phyloP scores from a whole-genome alignment of 345 rosid genomes.

The Triadica sebifera region DNA sequence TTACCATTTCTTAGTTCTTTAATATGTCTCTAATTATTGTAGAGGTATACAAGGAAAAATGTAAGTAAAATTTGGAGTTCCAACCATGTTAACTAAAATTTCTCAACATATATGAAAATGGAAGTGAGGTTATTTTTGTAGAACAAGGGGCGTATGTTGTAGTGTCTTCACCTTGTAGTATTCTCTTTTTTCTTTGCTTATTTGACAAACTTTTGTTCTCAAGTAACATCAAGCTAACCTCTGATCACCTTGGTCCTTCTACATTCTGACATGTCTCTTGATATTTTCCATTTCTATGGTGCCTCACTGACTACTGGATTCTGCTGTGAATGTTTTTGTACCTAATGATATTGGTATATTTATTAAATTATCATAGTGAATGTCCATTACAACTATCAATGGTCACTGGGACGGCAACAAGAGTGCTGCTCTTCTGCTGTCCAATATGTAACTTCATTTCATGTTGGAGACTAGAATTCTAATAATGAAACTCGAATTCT shows the following conservation, averaged over 20 bases:
- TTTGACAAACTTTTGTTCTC: background rate
- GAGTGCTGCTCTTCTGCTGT: background rate
- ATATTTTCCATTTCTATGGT: background rate
- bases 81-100: too few species aligned
- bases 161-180: too few species aligned
- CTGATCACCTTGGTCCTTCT: background rate
- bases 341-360: background rate
- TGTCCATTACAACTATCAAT: background rate
- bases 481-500: background rate
- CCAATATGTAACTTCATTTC: background rate
- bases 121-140: too few species aligned
- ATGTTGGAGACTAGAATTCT: background rate
- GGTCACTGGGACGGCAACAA: background rate
- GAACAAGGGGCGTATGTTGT: too few species aligned
- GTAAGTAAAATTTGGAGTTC: too few species aligned
- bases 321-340: background rate
- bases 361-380: background rate
- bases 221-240: background rate
- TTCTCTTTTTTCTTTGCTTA: too few species aligned
- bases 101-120: too few species aligned
- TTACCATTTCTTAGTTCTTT: too few species aligned
- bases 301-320: background rate
- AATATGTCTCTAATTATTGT: too few species aligned
- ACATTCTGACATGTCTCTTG: background rate
- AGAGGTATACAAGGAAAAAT: too few species aligned